Percentiles rank a stretch among this genome's conserved stretches.
Conservation (phyloP, 345 rosid genomes). For the Gossypium sturtianum region DNA sequence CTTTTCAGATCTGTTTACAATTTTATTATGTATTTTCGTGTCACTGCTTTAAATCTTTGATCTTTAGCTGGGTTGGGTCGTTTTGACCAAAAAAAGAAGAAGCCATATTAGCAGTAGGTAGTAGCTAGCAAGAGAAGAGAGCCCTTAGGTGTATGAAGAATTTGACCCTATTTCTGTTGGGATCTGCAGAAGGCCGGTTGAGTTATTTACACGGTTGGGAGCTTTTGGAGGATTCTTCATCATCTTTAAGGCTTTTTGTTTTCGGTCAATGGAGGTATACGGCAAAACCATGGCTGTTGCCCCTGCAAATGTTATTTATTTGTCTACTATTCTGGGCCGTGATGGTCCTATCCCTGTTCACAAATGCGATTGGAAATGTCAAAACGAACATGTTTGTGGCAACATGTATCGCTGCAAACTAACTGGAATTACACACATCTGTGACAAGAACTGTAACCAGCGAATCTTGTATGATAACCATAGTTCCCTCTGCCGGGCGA, state of each 20-base stretch:
- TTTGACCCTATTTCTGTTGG: conserved; percentile 19
- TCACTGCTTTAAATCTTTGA: not conserved
- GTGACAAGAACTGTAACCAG: conserved; percentile 99
- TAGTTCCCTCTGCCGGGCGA: conserved; percentile 85
- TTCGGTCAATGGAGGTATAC: conserved; percentile 62
- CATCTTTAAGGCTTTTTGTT: not conserved
- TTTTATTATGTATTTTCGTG: not conserved
- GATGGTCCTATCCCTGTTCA: conserved; percentile 64
- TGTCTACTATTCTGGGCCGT: conserved; percentile 83
- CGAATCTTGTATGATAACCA: conserved; percentile 94
- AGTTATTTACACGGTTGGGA: conserved; percentile 12
- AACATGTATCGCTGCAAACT: conserved; percentile 92
- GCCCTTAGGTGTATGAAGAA: not conserved
- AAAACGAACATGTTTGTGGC: conserved; percentile 79
- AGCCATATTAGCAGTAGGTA: not conserved
- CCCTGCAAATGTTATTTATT: conserved; percentile 79
- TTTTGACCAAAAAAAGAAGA: not conserved
- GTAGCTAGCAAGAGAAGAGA: not conserved
- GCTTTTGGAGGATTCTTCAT: conserved; percentile 10
- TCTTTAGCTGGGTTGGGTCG: not conserved
- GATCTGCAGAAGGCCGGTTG: conserved; percentile 36
- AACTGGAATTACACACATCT: conserved; percentile 88
- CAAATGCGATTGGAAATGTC: conserved; percentile 92
- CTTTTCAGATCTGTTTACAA: not conserved
- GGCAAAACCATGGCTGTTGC: conserved; percentile 59